Evolutionary conservation across 371 early-diverging fungal species (phyloP).

Genomic region (Rhizopus stolonifer): DNA sequence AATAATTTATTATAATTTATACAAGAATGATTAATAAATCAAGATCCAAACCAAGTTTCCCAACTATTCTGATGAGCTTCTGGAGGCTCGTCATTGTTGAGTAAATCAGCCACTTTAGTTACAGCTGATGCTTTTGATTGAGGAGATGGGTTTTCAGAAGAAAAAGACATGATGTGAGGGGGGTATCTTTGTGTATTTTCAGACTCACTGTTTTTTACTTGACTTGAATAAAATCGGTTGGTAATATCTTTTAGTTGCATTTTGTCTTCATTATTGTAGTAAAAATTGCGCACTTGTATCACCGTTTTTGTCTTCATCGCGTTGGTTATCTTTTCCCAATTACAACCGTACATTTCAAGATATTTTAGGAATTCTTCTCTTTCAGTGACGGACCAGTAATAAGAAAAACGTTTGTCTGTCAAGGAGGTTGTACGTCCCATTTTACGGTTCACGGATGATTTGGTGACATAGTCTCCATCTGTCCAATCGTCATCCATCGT

Average conservation of each 20-base stretch:
- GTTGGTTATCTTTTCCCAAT: constrained; percentile 78
- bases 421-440: constrained; percentile 30
- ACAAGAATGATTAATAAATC: too few relatives aligned
- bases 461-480: constrained; percentile 18
- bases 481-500: constrained; percentile 28
- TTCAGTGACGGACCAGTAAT: constrained; percentile 87
- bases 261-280: constrained; percentile 71
- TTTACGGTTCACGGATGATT: constrained; percentile 23
- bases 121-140: constrained; percentile 35
- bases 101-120: constrained; percentile 49
- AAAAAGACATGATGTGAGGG: constrained; percentile 1
- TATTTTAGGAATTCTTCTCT: constrained; percentile 68
- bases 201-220: too few relatives aligned
- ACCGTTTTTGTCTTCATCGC: constrained; percentile 76
- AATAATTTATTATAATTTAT: too few relatives aligned
- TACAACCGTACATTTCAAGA: constrained; percentile 62
- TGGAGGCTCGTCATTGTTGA: constrained; percentile 51
- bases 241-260: constrained; percentile 56
- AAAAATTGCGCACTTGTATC: constrained; percentile 87
- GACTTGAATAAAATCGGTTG: constrained; percentile 32
- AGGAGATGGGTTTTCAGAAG: constrained; percentile 21
- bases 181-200: too few relatives aligned
- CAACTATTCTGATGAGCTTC: constrained; percentile 43
- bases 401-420: constrained; percentile 39
- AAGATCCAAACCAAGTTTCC: constrained; percentile 52